A percentile compares a stretch with the other conserved stretches of the same genome.
These are phyloP conservation scores for Amanita subjunquillea DNA, from an alignment of 768 basidiomycete genomes.

Conservation along the genomic window DNA sequence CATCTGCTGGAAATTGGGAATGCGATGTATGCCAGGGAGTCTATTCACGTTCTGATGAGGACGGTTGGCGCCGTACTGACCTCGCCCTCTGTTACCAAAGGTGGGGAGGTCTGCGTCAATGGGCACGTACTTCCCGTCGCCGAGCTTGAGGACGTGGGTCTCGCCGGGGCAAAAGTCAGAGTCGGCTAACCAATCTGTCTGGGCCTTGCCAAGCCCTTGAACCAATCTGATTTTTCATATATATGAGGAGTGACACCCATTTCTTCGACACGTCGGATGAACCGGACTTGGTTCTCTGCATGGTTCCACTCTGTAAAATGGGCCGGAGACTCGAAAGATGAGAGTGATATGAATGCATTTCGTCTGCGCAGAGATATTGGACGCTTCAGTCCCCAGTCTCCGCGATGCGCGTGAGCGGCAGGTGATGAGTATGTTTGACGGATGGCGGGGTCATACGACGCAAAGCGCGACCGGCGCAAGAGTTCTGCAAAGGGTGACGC, in stretches of 20 bases:
- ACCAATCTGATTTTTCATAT: slow-evolving; percentile 23
- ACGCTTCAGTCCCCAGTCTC: slow-evolving; percentile 82
- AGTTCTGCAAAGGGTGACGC: slow-evolving; percentile 68
- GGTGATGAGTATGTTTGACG: slow-evolving; percentile 69
- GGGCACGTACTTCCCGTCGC: slow-evolving; percentile 10
- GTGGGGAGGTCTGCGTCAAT: slow-evolving; percentile 8
- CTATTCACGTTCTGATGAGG: neutral
- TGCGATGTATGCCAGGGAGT: slow-evolving; percentile 15
- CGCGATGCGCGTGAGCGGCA: slow-evolving; percentile 60
- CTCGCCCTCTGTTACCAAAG: slow-evolving; percentile 16
- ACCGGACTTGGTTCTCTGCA: slow-evolving; percentile 55
- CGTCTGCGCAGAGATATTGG: slow-evolving; percentile 60
- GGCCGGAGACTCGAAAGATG: slow-evolving; percentile 59
- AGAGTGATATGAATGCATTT: slow-evolving; percentile 55
- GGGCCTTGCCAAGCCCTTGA: slow-evolving; percentile 25
- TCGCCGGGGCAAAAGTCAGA: slow-evolving; percentile 23
- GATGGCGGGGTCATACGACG: slow-evolving; percentile 66
- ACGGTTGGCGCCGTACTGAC: slow-evolving; percentile 16
- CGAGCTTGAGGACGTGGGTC: neutral
- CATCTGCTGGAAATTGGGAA: slow-evolving; percentile 55
- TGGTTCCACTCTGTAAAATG: slow-evolving; percentile 73
- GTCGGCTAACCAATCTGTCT: slow-evolving; percentile 21
- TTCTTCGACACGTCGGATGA: slow-evolving; percentile 60
- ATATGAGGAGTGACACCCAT: slow-evolving; percentile 32
- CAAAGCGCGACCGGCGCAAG: slow-evolving; percentile 75